These are phyloP conservation scores for Bullera alba DNA, from an alignment of 768 basidiomycete genomes.

Conservation along the genomic window DNA sequence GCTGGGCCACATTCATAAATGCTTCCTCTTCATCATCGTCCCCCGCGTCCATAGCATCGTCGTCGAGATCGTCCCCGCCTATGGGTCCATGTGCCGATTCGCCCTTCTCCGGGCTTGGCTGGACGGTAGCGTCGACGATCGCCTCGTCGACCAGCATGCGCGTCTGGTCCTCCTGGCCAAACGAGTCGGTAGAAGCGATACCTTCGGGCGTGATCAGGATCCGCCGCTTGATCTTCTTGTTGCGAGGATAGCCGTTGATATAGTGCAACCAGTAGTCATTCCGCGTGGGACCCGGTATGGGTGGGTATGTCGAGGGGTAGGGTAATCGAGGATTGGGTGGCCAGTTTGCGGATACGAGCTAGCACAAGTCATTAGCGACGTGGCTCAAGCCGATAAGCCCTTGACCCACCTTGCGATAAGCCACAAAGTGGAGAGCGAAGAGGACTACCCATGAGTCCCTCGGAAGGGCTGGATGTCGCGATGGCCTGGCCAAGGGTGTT, in stretches of 20 bases:
- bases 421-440: constrained; percentile 34
- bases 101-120: neutral
- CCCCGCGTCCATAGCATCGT: constrained; percentile 6
- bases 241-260: constrained; percentile 23
- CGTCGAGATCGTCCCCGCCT: constrained; percentile 9
- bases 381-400: neutral
- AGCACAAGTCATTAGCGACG: neutral
- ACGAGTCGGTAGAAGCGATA: too few species aligned
- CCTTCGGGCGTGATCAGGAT: neutral
- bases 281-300: constrained; percentile 8
- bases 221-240: neutral
- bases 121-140: neutral
- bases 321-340: constrained; percentile 14
- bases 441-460: constrained; percentile 30
- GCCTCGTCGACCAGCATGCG: neutral
- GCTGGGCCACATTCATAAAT: constrained; percentile 8
- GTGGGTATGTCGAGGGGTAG: constrained; percentile 16
- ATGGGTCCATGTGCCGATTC: constrained; percentile 6
- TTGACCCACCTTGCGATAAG: constrained; percentile 28
- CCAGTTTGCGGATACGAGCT: constrained; percentile 16
- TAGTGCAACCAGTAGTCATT: constrained; percentile 19
- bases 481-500: constrained; percentile 7
- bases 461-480: constrained; percentile 39
- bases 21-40: constrained; percentile 1
- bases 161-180: too few species aligned